Percentiles rank a stretch among this genome's conserved stretches.
These are phyloP conservation scores for Acanthamoeba castellanii DNA, from an alignment of 208 protist genomes.

Conservation along the genomic window DNA sequence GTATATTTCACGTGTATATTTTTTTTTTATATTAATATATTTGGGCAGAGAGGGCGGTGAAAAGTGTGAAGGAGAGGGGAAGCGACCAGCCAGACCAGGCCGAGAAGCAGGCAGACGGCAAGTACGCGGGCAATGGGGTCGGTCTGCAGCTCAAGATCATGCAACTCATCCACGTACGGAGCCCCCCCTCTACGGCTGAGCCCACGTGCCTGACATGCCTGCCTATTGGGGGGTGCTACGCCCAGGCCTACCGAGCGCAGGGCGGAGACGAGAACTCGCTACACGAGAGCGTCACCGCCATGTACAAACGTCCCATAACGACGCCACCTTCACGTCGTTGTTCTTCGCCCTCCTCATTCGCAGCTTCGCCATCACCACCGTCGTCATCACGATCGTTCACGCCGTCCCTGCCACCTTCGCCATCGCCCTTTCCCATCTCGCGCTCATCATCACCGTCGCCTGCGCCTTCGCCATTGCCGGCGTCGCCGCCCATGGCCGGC, in stretches of 20 bases:
- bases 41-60: background rate
- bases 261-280: background rate
- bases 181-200: background rate
- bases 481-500: too few species aligned
- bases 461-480: too few species aligned
- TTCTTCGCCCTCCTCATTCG: background rate
- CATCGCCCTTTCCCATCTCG: too few species aligned
- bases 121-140: background rate
- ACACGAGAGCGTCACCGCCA: background rate
- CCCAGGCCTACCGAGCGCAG: background rate
- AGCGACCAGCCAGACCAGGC: background rate
- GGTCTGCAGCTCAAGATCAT: constrained; percentile 28
- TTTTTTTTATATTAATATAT: too few species aligned
- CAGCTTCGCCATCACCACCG: background rate
- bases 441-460: too few species aligned
- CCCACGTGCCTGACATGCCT: too few species aligned
- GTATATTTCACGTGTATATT: too few species aligned
- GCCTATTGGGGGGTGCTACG: background rate
- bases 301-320: background rate
- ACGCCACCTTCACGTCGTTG: too few species aligned
- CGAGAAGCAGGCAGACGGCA: background rate
- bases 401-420: too few species aligned
- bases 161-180: background rate
- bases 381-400: background rate
- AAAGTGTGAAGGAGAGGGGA: background rate